Evolutionary conservation across 768 basidiomycete genomes (phyloP).

Genomic region (Auricularia heimuer): DNA sequence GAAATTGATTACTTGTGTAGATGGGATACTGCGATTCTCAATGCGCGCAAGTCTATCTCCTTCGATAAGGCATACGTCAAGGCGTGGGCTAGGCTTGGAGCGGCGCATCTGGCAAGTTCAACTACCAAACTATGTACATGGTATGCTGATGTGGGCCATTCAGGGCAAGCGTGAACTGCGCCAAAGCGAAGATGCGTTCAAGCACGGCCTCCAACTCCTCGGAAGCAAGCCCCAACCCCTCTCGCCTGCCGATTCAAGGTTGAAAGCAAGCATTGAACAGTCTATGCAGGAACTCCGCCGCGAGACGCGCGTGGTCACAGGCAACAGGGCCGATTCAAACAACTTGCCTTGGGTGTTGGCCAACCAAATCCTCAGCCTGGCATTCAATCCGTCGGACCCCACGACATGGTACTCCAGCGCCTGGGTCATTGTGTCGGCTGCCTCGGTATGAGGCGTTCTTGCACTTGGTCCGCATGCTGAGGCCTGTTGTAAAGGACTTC

Average conservation of each 20-base stretch:
- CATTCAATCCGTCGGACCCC: not conserved
- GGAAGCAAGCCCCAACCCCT: not conserved
- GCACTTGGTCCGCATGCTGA: not conserved
- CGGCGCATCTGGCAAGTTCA: not conserved
- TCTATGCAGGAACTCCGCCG: not conserved
- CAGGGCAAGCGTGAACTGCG: not conserved
- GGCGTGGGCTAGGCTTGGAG: not conserved
- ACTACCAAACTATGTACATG: not conserved
- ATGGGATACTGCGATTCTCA: not conserved
- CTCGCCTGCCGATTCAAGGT: not conserved
- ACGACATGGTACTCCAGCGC: not conserved
- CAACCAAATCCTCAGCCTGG: not conserved
- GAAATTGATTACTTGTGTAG: not conserved
- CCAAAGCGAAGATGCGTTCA: not conserved
- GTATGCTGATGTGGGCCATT: not conserved
- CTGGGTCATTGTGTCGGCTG: not conserved
- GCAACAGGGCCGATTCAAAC: not conserved
- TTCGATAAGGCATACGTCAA: not conserved
- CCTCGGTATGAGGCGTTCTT: not conserved
- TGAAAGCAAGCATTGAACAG: not conserved
- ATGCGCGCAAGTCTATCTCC: not conserved
- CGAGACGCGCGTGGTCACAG: not conserved
- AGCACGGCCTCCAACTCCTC: not conserved
- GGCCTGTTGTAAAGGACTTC: not conserved
- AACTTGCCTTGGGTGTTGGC: not conserved